phyloP scores from a whole-genome alignment of 805 yeast genomes.

The Metschnikowia arizonensis region DNA sequence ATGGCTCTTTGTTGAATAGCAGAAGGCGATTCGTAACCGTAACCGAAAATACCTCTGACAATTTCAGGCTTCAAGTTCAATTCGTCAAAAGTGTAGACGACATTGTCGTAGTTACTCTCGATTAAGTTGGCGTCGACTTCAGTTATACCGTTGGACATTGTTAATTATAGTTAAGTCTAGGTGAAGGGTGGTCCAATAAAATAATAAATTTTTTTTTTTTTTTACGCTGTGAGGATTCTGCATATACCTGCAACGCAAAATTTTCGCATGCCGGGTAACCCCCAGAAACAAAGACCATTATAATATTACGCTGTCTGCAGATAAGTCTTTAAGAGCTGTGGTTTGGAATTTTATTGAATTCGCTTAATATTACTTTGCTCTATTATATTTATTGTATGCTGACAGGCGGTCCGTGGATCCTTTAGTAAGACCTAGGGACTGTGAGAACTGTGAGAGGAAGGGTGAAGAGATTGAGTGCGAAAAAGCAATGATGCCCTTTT shows the following conservation, averaged over 20 bases:
- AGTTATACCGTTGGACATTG: constrained; percentile 65
- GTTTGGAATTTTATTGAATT: background rate
- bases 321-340: background rate
- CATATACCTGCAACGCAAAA: constrained; percentile 13
- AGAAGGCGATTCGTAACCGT: constrained; percentile 78
- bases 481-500: background rate
- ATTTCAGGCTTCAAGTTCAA: constrained; percentile 69
- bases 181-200: background rate
- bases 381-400: background rate
- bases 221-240: constrained; percentile 8
- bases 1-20: constrained; percentile 82
- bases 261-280: constrained; percentile 22
- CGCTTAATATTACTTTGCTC: background rate
- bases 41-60: constrained; percentile 71
- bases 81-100: constrained; percentile 65
- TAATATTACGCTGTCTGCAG: background rate
- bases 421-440: background rate
- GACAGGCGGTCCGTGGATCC: background rate
- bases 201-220: constrained; percentile 12
- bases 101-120: constrained; percentile 95
- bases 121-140: constrained; percentile 81
- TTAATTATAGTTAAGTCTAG: constrained; percentile 12
- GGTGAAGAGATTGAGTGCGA: constrained; percentile 1
- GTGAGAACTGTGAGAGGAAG: no score
- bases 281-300: background rate